Evolutionary conservation across 148 eudicot genomes (phyloP).

Genomic region (Nepenthes mirabilis): DNA sequence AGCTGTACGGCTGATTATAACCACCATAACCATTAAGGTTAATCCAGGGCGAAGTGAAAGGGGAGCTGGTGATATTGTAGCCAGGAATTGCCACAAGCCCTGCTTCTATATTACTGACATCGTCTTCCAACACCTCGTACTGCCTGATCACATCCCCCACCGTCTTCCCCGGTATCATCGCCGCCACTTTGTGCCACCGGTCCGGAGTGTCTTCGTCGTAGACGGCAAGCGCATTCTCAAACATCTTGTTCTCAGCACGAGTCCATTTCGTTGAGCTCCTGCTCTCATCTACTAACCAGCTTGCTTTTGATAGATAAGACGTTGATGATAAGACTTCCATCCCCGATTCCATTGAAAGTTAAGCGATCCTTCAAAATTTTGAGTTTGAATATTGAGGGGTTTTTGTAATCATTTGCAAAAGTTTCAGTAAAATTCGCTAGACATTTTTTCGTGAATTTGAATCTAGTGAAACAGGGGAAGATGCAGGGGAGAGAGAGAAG

Average conservation of each 20-base stretch:
- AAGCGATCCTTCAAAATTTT: neutral
- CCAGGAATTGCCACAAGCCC: conserved; percentile 67
- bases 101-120: conserved; percentile 79
- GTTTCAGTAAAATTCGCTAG: no score
- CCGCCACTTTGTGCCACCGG: conserved; percentile 78
- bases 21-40: conserved; percentile 40
- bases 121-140: conserved; percentile 69
- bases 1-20: conserved; percentile 24
- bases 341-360: conserved; percentile 28
- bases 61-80: conserved; percentile 15
- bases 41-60: conserved; percentile 76
- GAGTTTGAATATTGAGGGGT: neutral
- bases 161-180: conserved; percentile 76
- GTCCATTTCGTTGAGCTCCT: conserved; percentile 47
- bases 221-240: conserved; percentile 73
- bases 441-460: no score
- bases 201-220: conserved; percentile 77
- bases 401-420: neutral
- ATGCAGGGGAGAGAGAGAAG: no score
- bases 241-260: conserved; percentile 70
- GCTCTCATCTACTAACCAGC: conserved; percentile 48
- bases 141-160: conserved; percentile 70
- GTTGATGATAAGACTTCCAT: conserved; percentile 54
- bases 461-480: no score
- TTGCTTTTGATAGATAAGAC: conserved; percentile 35